phyloP scores from a whole-genome alignment of 2,329 filamentous ascomycete genomes.

The Colletotrichum shisoi region DNA sequence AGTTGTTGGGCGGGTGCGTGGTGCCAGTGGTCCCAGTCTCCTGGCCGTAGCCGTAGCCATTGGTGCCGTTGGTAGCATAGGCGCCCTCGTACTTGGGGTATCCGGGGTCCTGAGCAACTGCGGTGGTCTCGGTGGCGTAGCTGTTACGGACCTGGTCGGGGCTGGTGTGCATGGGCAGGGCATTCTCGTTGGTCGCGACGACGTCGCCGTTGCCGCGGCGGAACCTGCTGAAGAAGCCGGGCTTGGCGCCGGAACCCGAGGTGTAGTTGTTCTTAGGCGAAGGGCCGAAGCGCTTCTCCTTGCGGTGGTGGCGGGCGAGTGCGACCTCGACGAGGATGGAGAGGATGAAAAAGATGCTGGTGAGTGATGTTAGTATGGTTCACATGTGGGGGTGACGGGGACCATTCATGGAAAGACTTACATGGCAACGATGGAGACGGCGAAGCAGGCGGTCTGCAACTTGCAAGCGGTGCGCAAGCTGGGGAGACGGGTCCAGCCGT shows the following conservation, averaged over 20 bases:
- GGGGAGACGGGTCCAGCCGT: conserved; percentile 59
- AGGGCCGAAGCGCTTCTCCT: conserved; percentile 74
- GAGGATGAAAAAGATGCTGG: conserved; percentile 75
- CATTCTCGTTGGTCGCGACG: conserved; percentile 44
- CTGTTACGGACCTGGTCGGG: conserved; percentile 56
- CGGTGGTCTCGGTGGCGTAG: conserved; percentile 52
- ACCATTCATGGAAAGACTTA: conserved; percentile 51
- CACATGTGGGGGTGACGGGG: too few relatives aligned
- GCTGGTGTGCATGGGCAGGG: conserved; percentile 52
- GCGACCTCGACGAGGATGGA: conserved; percentile 74
- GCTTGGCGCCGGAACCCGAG: conserved; percentile 53
- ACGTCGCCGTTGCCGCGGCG: conserved; percentile 48
- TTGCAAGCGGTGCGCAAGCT: conserved; percentile 68
- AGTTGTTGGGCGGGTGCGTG: conserved; percentile 41
- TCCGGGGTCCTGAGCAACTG: conserved; percentile 42
- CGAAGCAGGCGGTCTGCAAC: conserved; percentile 78
- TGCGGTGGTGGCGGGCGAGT: conserved; percentile 74
- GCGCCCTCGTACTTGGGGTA: conserved; percentile 41
- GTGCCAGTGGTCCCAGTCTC: conserved; percentile 30
- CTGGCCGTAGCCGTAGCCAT: conserved; percentile 28
- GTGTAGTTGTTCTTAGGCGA: conserved; percentile 65
- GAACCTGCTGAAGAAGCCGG: conserved; percentile 49
- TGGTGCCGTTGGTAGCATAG: conserved; percentile 14
- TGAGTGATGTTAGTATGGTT: conserved; percentile 8
- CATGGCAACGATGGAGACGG: conserved; percentile 79